Conservation (phyloP, 1,284 basidiomycete species). For the Ceratobasidium sp. region DNA sequence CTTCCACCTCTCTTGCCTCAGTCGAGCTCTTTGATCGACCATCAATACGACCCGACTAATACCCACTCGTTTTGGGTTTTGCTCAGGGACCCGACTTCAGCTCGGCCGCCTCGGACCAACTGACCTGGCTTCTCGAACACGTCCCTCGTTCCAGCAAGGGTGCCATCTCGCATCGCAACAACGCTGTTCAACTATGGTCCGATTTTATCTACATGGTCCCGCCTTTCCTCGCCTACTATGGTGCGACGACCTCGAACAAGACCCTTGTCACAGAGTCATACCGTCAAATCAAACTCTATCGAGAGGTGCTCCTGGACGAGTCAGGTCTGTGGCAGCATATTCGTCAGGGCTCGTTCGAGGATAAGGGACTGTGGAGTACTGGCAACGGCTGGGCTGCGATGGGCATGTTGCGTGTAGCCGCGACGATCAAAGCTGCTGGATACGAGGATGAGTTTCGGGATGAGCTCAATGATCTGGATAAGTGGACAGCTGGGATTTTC, state of each 20-base stretch:
- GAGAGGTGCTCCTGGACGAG: constrained; percentile 50
- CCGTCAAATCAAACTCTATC: constrained; percentile 60
- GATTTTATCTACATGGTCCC: constrained; percentile 57
- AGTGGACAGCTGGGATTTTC: constrained; percentile 80
- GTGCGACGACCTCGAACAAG: constrained; percentile 57
- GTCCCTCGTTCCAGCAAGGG: constrained; percentile 56
- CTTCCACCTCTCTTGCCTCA: too few relatives aligned
- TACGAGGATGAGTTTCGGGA: constrained; percentile 54
- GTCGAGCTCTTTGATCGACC: neutral
- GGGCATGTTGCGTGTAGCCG: constrained; percentile 51
- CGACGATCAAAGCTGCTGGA: neutral
- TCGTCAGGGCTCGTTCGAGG: constrained; percentile 39
- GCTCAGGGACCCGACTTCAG: constrained; percentile 51
- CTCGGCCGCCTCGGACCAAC: constrained; percentile 54
- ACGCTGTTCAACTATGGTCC: constrained; percentile 46
- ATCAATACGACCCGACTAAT: constrained; percentile 2
- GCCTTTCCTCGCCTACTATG: constrained; percentile 63
- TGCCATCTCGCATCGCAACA: constrained; percentile 56
- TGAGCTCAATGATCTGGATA: constrained; percentile 68
- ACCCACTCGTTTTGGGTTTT: neutral
- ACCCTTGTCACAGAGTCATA: constrained; percentile 58
- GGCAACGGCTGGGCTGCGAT: constrained; percentile 51
- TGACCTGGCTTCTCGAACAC: constrained; percentile 57
- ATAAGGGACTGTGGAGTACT: constrained; percentile 48
- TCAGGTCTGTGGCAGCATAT: constrained; percentile 46